Percentiles rank a stretch among this genome's conserved stretches.
Conservation (phyloP, 768 basidiomycete genomes). For the Naematelia aurantialba region DNA sequence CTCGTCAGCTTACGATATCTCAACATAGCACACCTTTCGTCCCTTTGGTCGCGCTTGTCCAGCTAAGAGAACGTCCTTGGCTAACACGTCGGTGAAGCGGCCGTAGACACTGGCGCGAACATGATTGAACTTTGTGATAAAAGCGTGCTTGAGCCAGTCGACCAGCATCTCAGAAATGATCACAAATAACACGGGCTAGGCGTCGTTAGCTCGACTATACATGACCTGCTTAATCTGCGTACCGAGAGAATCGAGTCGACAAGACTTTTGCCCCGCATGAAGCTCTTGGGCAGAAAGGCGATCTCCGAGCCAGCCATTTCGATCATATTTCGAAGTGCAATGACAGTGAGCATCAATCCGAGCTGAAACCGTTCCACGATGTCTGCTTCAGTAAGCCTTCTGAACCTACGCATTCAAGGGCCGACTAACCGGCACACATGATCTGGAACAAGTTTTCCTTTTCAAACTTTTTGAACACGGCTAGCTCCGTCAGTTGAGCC, state of each 20-base stretch:
- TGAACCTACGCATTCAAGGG: not conserved
- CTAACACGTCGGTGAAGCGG: slow-evolving; percentile 89
- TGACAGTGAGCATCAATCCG: slow-evolving; percentile 79
- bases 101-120: slow-evolving; percentile 93
- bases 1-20: too few species aligned
- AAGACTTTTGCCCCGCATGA: slow-evolving; percentile 47
- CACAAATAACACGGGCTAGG: slow-evolving; percentile 84
- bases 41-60: slow-evolving; percentile 19
- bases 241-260: slow-evolving; percentile 80
- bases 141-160: slow-evolving; percentile 98
- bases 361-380: slow-evolving; percentile 97
- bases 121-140: slow-evolving; percentile 99
- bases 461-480: slow-evolving; percentile 97
- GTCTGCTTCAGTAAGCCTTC: slow-evolving; percentile 52
- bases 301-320: slow-evolving; percentile 89
- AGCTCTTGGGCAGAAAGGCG: slow-evolving; percentile 60
- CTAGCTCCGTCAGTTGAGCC: slow-evolving; percentile 16
- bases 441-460: slow-evolving; percentile 99
- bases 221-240: slow-evolving; percentile 10
- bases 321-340: slow-evolving; percentile 90
- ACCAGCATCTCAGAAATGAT: slow-evolving; percentile 87
- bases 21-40: slow-evolving; percentile 65
- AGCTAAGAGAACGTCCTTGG: slow-evolving; percentile 76
- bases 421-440: slow-evolving; percentile 77
- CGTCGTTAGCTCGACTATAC: not conserved